These are phyloP conservation scores for Botryotinia globosa DNA, from an alignment of 2,329 filamentous ascomycete genomes.

Conservation along the genomic window DNA sequence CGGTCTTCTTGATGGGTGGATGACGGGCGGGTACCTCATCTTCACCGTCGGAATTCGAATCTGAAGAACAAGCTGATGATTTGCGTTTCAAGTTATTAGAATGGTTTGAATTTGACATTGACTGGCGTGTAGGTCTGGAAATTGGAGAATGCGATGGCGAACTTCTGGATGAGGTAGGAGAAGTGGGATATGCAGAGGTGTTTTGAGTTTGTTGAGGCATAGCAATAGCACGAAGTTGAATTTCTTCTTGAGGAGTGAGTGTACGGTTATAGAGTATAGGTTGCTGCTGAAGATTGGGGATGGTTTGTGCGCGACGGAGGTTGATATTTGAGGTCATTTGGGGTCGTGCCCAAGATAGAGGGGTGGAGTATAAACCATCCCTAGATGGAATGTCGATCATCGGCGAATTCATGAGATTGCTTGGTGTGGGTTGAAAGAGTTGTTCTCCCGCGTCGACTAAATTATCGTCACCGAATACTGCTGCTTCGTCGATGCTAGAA, in stretches of 20 bases:
- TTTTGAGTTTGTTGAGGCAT: conserved; percentile 53
- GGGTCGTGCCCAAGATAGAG: conserved; percentile 33
- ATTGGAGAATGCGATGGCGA: conserved; percentile 43
- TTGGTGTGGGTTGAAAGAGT: conserved; percentile 31
- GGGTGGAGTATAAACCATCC: conserved; percentile 34
- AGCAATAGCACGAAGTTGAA: conserved; percentile 56
- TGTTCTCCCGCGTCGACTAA: conserved; percentile 29
- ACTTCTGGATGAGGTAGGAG: conserved; percentile 42
- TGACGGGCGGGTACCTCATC: conserved; percentile 50
- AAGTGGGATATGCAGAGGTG: conserved; percentile 45
- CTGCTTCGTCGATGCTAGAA: conserved; percentile 26
- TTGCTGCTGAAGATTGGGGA: conserved; percentile 15
- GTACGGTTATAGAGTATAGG: conserved; percentile 16
- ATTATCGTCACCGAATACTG: conserved; percentile 32
- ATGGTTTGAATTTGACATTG: conserved; percentile 40
- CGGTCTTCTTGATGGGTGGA: conserved; percentile 67
- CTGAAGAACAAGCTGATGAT: conserved; percentile 23
- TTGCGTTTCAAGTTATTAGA: conserved; percentile 49
- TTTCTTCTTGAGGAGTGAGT: conserved; percentile 32
- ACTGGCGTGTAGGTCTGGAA: conserved; percentile 45
- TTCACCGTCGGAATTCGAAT: conserved; percentile 38
- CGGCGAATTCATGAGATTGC: conserved; percentile 18
- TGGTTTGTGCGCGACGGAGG: conserved; percentile 10
- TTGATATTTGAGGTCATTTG: conserved; percentile 16
- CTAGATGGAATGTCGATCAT: conserved; percentile 21